A percentile compares a stretch with the other conserved stretches of the same genome.
phyloP scores from a whole-genome alignment of 441 rosid species.

The Eutrema salsugineum region DNA sequence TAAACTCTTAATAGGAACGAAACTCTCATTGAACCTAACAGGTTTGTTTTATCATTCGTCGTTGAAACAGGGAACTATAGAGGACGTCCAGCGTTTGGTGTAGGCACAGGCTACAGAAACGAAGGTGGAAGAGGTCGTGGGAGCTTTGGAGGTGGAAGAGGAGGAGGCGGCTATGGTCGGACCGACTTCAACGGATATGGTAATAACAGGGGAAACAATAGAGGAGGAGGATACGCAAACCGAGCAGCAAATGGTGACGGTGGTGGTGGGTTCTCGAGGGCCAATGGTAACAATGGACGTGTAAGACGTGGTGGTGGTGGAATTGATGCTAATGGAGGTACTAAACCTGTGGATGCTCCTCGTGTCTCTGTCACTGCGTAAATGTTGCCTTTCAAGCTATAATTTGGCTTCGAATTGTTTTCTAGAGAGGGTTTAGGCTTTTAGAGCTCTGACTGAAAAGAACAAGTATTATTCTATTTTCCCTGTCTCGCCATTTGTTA shows the following conservation, averaged over 20 bases:
- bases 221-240: conserved; percentile 68
- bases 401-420: not conserved
- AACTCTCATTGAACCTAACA: not conserved
- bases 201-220: conserved; percentile 54
- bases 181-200: conserved; percentile 57
- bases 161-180: conserved; percentile 70
- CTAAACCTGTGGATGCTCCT: conserved; percentile 24
- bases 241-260: conserved; percentile 57
- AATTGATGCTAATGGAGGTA: conserved; percentile 18
- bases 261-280: conserved; percentile 60
- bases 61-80: conserved; percentile 52
- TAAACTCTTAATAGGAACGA: not conserved
- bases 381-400: not conserved
- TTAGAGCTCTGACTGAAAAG: not conserved
- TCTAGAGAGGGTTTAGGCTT: conserved; percentile 22
- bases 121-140: conserved; percentile 84
- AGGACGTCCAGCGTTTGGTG: conserved; percentile 53
- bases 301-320: conserved; percentile 32
- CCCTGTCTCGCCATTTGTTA: not conserved
- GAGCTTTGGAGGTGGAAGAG: conserved; percentile 66
- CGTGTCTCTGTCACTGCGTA: conserved; percentile 29
- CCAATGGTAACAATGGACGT: conserved; percentile 16
- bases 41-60: not conserved
- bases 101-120: conserved; percentile 55
- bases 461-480: not conserved